phyloP scores from a whole-genome alignment of 371 early-diverging fungal genomes.

The Mycotypha africana region DNA sequence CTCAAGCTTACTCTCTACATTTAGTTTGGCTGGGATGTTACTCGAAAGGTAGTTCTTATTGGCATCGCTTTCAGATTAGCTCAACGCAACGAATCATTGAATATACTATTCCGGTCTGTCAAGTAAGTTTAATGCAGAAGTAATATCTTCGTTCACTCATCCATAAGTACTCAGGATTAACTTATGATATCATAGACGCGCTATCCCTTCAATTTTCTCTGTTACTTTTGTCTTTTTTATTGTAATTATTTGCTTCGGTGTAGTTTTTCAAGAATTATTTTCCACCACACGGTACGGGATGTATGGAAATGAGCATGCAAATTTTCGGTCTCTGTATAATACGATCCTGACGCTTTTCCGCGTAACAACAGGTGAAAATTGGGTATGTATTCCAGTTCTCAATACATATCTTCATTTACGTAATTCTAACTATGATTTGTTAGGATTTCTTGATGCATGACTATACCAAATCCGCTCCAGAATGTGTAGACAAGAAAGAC shows the following conservation, averaged over 20 bases:
- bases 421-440: background rate
- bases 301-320: constrained; percentile 42
- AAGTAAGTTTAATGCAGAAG: constrained; percentile 22
- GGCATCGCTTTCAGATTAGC: constrained; percentile 46
- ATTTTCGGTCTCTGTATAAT: constrained; percentile 38
- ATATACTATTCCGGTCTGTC: constrained; percentile 40
- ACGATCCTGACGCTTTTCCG: constrained; percentile 42
- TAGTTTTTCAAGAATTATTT: constrained; percentile 46
- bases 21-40: constrained; percentile 3
- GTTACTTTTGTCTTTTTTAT: constrained; percentile 42
- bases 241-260: constrained; percentile 41
- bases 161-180: too few species aligned
- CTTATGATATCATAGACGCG: constrained; percentile 25
- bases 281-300: constrained; percentile 42
- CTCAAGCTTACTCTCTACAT: background rate
- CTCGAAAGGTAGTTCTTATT: constrained; percentile 26
- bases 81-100: constrained; percentile 42
- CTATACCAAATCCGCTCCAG: constrained; percentile 31
- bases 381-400: constrained; percentile 20
- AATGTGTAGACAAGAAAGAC: constrained; percentile 38
- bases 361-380: constrained; percentile 54
- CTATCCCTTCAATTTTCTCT: constrained; percentile 38
- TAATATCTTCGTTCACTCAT: too few species aligned
- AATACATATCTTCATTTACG: background rate
- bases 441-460: constrained; percentile 53